phyloP scores from a whole-genome alignment of 164 flowering plant genomes.

The Chimonanthus salicifolius region DNA sequence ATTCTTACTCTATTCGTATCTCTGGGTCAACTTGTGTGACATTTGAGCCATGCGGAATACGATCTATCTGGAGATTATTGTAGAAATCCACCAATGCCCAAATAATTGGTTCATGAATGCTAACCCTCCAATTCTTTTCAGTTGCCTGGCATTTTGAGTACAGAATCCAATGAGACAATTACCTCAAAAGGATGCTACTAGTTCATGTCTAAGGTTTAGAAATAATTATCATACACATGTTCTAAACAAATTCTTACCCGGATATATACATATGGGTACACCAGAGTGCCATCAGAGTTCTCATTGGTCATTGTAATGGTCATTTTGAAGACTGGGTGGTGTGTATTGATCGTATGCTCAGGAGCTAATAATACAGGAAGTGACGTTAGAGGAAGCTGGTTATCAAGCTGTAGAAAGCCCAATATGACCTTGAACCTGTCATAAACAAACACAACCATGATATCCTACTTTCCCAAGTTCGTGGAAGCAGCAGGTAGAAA shows the following conservation, averaged over 20 bases:
- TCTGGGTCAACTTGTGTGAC: slow-evolving; percentile 91
- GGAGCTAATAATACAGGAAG: slow-evolving; percentile 94
- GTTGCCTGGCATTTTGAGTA: slow-evolving; percentile 50
- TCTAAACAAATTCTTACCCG: slow-evolving; percentile 45
- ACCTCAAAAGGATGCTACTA: neutral
- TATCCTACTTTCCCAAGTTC: neutral
- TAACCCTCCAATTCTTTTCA: slow-evolving; percentile 77
- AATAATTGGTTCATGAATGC: slow-evolving; percentile 90
- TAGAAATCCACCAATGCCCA: slow-evolving; percentile 84
- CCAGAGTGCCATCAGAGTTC: slow-evolving; percentile 64
- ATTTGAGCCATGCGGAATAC: slow-evolving; percentile 54
- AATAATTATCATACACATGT: neutral
- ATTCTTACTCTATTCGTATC: slow-evolving; percentile 77
- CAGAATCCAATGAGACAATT: slow-evolving; percentile 7
- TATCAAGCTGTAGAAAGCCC: slow-evolving; percentile 85
- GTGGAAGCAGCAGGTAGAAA: neutral
- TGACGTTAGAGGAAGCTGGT: slow-evolving; percentile 80
- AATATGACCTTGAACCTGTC: slow-evolving; percentile 88
- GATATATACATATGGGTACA: slow-evolving; percentile 77
- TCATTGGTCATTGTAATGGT: slow-evolving; percentile 68
- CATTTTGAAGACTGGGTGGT: slow-evolving; percentile 86
- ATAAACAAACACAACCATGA: slow-evolving; percentile 9
- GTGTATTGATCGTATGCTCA: slow-evolving; percentile 49
- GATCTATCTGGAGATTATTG: slow-evolving; percentile 67
- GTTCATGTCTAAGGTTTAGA: neutral